These are phyloP conservation scores for Ophiostoma montium DNA, from an alignment of 2,329 filamentous ascomycete genomes.

Conservation along the genomic window DNA sequence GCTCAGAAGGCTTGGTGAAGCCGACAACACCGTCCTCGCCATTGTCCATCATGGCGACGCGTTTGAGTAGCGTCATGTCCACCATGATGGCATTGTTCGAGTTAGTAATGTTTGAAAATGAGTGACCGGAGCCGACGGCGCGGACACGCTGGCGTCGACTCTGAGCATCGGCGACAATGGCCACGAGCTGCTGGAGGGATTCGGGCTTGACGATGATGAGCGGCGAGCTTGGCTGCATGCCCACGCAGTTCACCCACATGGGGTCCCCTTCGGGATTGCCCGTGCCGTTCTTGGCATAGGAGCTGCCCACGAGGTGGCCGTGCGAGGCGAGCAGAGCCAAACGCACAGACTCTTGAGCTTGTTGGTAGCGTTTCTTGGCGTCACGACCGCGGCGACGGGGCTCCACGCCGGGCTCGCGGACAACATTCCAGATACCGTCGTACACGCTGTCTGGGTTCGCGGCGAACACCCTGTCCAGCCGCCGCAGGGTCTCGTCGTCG, in stretches of 20 bases:
- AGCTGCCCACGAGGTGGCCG: not conserved
- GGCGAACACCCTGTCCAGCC: constrained; percentile 9
- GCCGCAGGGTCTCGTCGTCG: constrained; percentile 4
- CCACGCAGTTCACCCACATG: constrained; percentile 15
- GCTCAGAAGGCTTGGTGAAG: constrained; percentile 1
- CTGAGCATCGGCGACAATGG: constrained; percentile 13
- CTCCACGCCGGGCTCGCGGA: constrained; percentile 5
- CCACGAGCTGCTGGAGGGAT: constrained; percentile 14
- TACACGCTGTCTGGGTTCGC: constrained; percentile 9
- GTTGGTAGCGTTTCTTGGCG: constrained; percentile 6
- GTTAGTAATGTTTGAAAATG: constrained; percentile 16
- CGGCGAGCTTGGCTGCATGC: constrained; percentile 14
- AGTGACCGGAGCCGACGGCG: constrained; percentile 17
- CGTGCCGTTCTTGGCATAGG: not conserved
- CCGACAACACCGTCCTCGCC: constrained; percentile 11
- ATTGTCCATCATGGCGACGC: constrained; percentile 13
- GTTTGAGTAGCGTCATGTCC: constrained; percentile 11
- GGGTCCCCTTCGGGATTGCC: not conserved
- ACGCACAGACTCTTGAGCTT: constrained; percentile 7
- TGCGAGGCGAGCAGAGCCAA: constrained; percentile 7
- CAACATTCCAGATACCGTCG: constrained; percentile 10
- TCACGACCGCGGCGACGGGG: constrained; percentile 7
- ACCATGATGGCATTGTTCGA: constrained; percentile 14
- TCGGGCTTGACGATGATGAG: constrained; percentile 12
- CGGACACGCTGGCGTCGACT: constrained; percentile 13